Percentiles rank a stretch among this genome's conserved stretches.
phyloP scores from a whole-genome alignment of 345 rosid species.

The Brassica nigra region DNA sequence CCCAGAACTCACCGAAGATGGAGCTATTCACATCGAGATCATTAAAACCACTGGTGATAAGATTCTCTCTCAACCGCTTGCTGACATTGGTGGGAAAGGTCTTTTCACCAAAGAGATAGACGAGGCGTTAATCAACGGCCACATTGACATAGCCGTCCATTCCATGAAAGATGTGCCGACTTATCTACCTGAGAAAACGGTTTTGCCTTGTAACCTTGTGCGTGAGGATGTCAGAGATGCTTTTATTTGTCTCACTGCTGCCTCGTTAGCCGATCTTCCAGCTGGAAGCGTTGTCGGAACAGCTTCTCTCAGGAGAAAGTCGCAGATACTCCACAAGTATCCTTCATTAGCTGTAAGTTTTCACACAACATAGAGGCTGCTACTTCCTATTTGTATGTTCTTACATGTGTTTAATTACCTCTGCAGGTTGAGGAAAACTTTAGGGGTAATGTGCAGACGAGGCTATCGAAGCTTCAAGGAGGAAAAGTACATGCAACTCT shows the following conservation, averaged over 20 bases:
- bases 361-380: neutral
- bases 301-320: constrained; percentile 95
- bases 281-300: constrained; percentile 89
- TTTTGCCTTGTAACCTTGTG: constrained; percentile 83
- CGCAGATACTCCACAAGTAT: constrained; percentile 87
- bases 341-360: constrained; percentile 71
- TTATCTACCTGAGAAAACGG: constrained; percentile 79
- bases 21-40: constrained; percentile 86
- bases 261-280: constrained; percentile 78
- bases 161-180: constrained; percentile 99
- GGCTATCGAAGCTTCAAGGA: constrained; percentile 81
- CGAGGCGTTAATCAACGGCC: constrained; percentile 81
- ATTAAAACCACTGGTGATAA: constrained; percentile 98
- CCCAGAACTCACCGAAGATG: constrained; percentile 79
- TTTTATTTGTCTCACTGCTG: constrained; percentile 64
- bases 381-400: neutral
- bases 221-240: constrained; percentile 99
- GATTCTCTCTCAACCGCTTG: constrained; percentile 88
- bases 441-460: constrained; percentile 96
- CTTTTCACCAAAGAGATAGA: constrained; percentile 96
- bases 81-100: constrained; percentile 99
- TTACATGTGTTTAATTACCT: neutral
- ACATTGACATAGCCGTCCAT: constrained; percentile 96
- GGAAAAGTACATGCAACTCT: constrained; percentile 88
- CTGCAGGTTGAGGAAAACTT: constrained; percentile 86